Evolutionary conservation across 2,329 filamentous ascomycete genomes (phyloP).

Genomic region (Aspergillus sp.): DNA sequence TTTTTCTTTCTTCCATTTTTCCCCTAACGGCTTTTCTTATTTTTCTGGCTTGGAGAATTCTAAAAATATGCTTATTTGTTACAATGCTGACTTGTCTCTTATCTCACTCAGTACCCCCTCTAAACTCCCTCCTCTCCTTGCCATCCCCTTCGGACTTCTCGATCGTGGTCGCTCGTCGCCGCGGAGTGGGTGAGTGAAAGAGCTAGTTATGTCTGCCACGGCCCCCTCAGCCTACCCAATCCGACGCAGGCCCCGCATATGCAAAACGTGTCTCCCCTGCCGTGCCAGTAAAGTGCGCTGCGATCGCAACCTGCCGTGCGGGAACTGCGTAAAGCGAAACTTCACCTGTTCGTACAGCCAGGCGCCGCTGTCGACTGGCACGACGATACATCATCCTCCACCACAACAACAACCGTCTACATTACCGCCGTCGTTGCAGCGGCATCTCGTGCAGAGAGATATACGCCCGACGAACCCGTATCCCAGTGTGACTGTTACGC

Average conservation of each 20-base stretch:
- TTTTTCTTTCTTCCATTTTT: too few species aligned
- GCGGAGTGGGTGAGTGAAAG: too few species aligned
- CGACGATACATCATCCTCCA: neutral
- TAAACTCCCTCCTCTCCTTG: too few species aligned
- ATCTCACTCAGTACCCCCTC: too few species aligned
- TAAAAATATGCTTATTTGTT: too few species aligned
- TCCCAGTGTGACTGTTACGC: neutral
- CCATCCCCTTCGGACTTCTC: too few species aligned
- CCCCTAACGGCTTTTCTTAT: too few species aligned
- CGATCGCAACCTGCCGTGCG: slow-evolving; percentile 35
- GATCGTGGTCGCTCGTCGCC: too few species aligned
- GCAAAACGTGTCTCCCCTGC: slow-evolving; percentile 45
- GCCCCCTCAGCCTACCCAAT: slow-evolving; percentile 19
- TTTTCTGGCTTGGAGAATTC: too few species aligned
- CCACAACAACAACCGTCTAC: neutral
- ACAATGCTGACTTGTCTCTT: too few species aligned
- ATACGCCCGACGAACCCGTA: too few species aligned
- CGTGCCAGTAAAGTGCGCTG: slow-evolving; percentile 46
- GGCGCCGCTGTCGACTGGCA: slow-evolving; percentile 8
- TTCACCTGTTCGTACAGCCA: slow-evolving; percentile 33
- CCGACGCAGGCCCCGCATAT: slow-evolving; percentile 31
- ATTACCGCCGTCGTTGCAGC: neutral
- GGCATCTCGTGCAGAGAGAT: too few species aligned
- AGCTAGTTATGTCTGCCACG: neutral
- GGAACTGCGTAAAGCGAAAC: slow-evolving; percentile 37